Percentiles rank a stretch among this genome's conserved stretches.
Evolutionary conservation across 1,139 yeast species (phyloP).

Genomic region (Candida albicans): DNA sequence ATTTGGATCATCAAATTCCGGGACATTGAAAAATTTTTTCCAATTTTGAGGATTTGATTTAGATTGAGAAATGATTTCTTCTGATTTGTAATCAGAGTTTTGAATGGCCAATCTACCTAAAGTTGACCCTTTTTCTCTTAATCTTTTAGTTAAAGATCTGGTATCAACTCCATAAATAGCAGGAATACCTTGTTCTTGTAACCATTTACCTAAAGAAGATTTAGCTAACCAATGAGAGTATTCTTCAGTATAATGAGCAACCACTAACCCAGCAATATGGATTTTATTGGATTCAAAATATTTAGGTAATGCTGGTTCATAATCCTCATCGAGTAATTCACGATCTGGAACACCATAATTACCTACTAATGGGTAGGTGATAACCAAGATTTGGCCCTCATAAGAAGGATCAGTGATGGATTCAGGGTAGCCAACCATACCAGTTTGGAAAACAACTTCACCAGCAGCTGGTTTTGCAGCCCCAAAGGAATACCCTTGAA

Average conservation of each 20-base stretch:
- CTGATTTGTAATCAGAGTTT: constrained; percentile 41
- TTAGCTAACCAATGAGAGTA: constrained; percentile 91
- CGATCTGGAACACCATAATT: constrained; percentile 99
- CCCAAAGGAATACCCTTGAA: constrained; percentile 98
- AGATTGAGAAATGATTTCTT: constrained; percentile 23
- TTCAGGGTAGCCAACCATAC: constrained; percentile 99
- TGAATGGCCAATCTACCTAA: constrained; percentile 80
- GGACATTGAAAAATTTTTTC: constrained; percentile 65
- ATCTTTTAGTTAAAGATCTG: constrained; percentile 87
- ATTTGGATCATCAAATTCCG: constrained; percentile 95
- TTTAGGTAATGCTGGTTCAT: constrained; percentile 76
- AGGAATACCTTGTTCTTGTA: constrained; percentile 86
- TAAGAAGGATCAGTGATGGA: constrained; percentile 98
- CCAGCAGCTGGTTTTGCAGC: constrained; percentile 90
- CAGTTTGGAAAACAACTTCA: constrained; percentile 98
- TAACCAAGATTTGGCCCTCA: constrained; percentile 95
- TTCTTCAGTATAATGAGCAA: constrained; percentile 95
- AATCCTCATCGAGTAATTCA: constrained; percentile 65
- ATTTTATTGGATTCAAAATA: constrained; percentile 90
- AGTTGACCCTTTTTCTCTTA: constrained; percentile 91
- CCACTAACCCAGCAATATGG: constrained; percentile 96
- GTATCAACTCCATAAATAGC: constrained; percentile 98
- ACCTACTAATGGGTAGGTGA: constrained; percentile 96
- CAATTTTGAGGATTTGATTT: constrained; percentile 35
- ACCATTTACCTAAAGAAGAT: constrained; percentile 92